Conservation (phyloP, 2,329 filamentous ascomycete species). For the Claviceps pazoutovae region DNA sequence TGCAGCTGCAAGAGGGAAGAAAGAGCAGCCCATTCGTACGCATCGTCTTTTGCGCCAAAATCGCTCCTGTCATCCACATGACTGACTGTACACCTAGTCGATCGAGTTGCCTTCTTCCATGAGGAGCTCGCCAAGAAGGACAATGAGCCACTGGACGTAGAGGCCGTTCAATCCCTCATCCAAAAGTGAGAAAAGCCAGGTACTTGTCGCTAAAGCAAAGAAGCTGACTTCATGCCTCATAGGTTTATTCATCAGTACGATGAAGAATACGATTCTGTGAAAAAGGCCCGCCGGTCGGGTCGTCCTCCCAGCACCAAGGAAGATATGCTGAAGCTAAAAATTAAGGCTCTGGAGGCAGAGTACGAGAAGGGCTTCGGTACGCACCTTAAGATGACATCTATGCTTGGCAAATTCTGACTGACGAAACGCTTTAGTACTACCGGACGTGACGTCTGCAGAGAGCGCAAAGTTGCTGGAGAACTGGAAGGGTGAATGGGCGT, state of each 20-base stretch:
- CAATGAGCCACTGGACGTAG: conserved; percentile 33
- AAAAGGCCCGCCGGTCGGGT: conserved; percentile 60
- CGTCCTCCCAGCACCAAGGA: conserved; percentile 66
- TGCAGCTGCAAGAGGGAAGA: conserved; percentile 53
- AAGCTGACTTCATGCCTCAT: conserved; percentile 12
- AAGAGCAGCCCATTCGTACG: conserved; percentile 58
- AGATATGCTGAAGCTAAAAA: conserved; percentile 60
- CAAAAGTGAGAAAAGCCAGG: conserved; percentile 33
- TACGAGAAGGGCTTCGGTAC: conserved; percentile 69
- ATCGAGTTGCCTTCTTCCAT: conserved; percentile 50
- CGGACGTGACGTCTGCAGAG: conserved; percentile 56
- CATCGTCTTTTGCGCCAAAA: not conserved
- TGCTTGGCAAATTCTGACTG: conserved; percentile 1
- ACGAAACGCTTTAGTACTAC: conserved; percentile 38
- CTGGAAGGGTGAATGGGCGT: conserved; percentile 79
- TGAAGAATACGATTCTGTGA: conserved; percentile 52
- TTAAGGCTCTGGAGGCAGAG: conserved; percentile 61
- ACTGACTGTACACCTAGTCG: conserved; percentile 15
- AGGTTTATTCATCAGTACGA: conserved; percentile 56
- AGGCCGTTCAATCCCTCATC: conserved; percentile 47
- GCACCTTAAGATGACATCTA: conserved; percentile 15
- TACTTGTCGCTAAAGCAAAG: not conserved
- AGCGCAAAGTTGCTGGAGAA: conserved; percentile 51
- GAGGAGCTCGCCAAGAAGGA: conserved; percentile 41
- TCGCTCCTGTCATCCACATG: not conserved